phyloP scores from a whole-genome alignment of 768 basidiomycete species.

The Lentinula sp. region DNA sequence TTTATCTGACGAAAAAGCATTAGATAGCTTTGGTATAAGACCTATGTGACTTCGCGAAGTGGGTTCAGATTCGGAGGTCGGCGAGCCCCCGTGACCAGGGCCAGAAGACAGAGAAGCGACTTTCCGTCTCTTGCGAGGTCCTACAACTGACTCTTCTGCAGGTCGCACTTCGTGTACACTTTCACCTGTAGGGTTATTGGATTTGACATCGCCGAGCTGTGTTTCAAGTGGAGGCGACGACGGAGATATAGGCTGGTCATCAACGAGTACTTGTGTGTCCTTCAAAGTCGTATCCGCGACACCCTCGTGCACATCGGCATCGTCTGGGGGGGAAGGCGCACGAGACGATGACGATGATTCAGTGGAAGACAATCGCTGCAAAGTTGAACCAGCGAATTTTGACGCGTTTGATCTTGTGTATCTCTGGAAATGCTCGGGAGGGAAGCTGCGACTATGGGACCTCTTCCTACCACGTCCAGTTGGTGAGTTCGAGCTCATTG shows the following conservation, averaged over 20 bases:
- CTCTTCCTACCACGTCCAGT: neutral
- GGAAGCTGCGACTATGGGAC: slow-evolving; percentile 5
- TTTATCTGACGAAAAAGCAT: neutral
- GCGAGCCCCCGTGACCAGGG: neutral
- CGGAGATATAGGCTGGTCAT: neutral
- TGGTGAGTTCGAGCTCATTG: neutral
- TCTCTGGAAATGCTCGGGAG: neutral
- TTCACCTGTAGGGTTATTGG: neutral
- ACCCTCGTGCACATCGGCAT: neutral
- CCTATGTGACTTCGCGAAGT: neutral
- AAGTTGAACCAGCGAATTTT: neutral
- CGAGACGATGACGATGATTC: neutral
- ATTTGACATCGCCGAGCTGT: neutral
- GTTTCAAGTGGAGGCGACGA: neutral
- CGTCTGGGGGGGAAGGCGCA: neutral
- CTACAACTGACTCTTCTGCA: neutral
- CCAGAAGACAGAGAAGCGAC: neutral
- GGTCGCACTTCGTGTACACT: neutral
- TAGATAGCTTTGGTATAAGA: neutral
- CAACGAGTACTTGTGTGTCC: neutral
- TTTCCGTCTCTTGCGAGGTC: slow-evolving; percentile 3
- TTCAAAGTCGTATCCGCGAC: neutral
- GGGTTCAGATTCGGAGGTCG: neutral
- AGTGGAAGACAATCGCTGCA: neutral
- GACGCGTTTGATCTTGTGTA: neutral